Conservation (phyloP, 202 grass and related monocot genomes). For the Carex arenaria region DNA sequence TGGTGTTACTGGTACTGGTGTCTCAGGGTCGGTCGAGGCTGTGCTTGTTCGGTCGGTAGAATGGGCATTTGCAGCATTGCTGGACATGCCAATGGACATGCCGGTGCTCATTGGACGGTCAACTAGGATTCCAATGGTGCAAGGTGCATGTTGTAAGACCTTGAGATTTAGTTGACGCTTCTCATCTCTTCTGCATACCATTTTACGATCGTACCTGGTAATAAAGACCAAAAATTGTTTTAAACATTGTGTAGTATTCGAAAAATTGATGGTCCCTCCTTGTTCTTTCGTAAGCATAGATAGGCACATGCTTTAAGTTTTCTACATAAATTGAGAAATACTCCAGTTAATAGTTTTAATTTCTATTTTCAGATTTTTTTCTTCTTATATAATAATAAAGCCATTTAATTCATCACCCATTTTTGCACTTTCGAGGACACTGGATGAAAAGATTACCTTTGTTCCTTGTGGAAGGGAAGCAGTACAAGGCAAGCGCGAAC, state of each 20-base stretch:
- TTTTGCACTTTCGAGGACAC: neutral
- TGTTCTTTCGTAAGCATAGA: too few species aligned
- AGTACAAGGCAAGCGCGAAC: constrained; percentile 41
- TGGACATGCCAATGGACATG: neutral
- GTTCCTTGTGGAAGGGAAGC: constrained; percentile 69
- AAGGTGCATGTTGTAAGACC: constrained; percentile 40
- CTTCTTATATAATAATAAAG: neutral
- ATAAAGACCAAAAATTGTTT: neutral
- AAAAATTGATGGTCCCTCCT: neutral
- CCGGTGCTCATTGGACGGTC: constrained; percentile 28
- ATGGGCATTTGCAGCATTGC: neutral
- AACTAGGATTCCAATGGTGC: constrained; percentile 67
- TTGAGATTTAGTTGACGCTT: constrained; percentile 36
- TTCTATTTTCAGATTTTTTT: neutral
- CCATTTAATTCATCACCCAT: neutral
- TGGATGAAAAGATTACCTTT: constrained; percentile 23
- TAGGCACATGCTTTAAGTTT: too few species aligned
- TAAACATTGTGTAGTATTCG: neutral
- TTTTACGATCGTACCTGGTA: constrained; percentile 44
- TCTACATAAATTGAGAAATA: too few species aligned
- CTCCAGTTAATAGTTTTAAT: too few species aligned
- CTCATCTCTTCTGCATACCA: constrained; percentile 40
- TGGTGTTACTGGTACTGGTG: neutral
- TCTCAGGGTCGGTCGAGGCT: constrained; percentile 11
- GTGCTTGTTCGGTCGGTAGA: constrained; percentile 25